phyloP scores from a whole-genome alignment of 352 stramenopile species.

The Pythium diclinum region DNA sequence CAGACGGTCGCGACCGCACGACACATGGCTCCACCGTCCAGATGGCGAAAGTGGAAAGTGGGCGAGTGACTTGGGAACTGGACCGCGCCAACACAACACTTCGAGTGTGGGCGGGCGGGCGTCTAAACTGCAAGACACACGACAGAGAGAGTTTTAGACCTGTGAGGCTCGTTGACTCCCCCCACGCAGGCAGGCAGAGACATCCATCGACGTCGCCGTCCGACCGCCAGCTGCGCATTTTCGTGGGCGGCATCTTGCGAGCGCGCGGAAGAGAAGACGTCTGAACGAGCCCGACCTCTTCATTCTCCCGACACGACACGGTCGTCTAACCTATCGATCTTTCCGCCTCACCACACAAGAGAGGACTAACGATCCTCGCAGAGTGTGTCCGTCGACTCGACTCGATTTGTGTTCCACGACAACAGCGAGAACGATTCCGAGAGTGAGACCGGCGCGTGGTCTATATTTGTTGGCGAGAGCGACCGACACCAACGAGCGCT shows the following conservation, averaged over 20 bases:
- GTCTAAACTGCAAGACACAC: slow-evolving; percentile 2
- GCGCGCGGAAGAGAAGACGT: slow-evolving; percentile 1
- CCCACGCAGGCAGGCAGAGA: slow-evolving; percentile 4
- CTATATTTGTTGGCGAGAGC: slow-evolving; percentile 6
- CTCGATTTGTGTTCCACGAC: background rate
- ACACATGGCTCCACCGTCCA: slow-evolving; percentile 25
- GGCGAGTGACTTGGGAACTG: background rate
- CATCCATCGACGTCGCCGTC: background rate
- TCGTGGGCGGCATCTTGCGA: background rate
- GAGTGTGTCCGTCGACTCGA: too few relatives aligned
- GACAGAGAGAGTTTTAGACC: slow-evolving; percentile 4
- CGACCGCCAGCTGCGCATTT: background rate
- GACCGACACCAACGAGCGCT: background rate
- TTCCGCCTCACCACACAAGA: background rate
- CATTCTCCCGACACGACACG: background rate
- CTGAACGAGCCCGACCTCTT: background rate
- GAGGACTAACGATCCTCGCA: slow-evolving; percentile 2
- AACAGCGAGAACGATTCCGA: background rate
- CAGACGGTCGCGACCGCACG: slow-evolving; percentile 22
- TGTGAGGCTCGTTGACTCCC: background rate
- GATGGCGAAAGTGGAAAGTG: slow-evolving; percentile 13
- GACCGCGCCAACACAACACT: slow-evolving; percentile 9
- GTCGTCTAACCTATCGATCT: background rate
- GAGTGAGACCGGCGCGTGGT: background rate
- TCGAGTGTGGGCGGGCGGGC: background rate